Evolutionary conservation across 2,329 filamentous ascomycete species (phyloP).

Genomic region (Juglanconis sp.): DNA sequence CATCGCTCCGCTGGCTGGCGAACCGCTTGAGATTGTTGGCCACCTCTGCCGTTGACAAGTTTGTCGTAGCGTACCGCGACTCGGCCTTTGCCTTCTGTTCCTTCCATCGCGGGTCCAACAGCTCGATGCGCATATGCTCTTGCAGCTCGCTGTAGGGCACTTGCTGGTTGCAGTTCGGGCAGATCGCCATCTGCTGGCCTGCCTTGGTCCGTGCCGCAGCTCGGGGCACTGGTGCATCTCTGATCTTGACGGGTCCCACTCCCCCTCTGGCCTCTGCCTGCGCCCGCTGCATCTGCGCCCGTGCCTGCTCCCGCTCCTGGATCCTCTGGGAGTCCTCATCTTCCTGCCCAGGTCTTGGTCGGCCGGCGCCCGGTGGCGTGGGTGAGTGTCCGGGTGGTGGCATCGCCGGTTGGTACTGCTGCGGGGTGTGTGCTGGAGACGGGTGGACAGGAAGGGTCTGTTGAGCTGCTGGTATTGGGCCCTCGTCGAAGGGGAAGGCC

Average conservation of each 20-base stretch:
- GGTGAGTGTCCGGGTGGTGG: slow-evolving; percentile 30
- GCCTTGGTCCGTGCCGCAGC: slow-evolving; percentile 69
- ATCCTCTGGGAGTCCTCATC: slow-evolving; percentile 63
- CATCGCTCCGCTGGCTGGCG: slow-evolving; percentile 80
- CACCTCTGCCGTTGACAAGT: slow-evolving; percentile 80
- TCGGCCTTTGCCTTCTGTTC: slow-evolving; percentile 91
- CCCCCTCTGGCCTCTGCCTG: slow-evolving; percentile 73
- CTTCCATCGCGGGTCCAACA: slow-evolving; percentile 92
- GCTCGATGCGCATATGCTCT: slow-evolving; percentile 90
- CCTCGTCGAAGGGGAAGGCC: slow-evolving; percentile 80
- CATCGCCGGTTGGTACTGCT: slow-evolving; percentile 28
- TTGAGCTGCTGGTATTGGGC: slow-evolving; percentile 34
- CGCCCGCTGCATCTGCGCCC: slow-evolving; percentile 67
- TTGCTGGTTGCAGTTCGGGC: slow-evolving; percentile 89
- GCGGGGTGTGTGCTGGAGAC: slow-evolving; percentile 32
- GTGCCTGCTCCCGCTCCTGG: slow-evolving; percentile 59
- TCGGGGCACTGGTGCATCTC: slow-evolving; percentile 86
- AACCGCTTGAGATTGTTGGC: slow-evolving; percentile 95
- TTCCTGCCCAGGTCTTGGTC: slow-evolving; percentile 41
- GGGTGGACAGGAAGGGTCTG: slow-evolving; percentile 45
- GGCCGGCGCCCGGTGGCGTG: slow-evolving; percentile 33
- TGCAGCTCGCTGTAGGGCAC: slow-evolving; percentile 85
- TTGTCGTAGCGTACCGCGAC: slow-evolving; percentile 78
- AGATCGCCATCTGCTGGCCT: slow-evolving; percentile 67
- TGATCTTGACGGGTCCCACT: slow-evolving; percentile 77